Base-by-base conservation (phyloP, 2,329 filamentous ascomycete genomes). In the Diaporthe eres region DNA sequence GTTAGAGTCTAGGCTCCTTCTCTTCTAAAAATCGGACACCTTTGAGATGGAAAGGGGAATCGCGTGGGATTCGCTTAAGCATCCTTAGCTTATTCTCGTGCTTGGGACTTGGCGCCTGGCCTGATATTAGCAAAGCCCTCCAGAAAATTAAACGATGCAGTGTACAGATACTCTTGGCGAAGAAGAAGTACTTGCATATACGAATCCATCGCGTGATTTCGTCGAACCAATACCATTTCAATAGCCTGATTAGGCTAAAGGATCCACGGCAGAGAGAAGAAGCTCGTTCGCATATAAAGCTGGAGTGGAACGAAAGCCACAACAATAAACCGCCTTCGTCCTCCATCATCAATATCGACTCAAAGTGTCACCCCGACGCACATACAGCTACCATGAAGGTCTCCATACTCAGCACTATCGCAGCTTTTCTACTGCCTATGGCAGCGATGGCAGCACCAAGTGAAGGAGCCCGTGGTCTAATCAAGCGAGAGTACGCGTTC, bases 191-290 rank as follows among this genome's bases (percentile, higher is more conserved):
- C 42, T 65, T 65, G 25, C 61, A 65, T 47, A 65, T 65, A 65
- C 61, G 61, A 65, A 65, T 65, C 61, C 39, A 65, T 65, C 8
- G 61, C 42, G 61, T 22, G n/a, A 65, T n/a, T 31, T n/a, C 15
- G 15, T 47, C 9, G 61, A 65, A n/a, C 42, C n/a, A 47, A 25
- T 31, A 47, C 61, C 17, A 65, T 15, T 65, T 49, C 42, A 65
- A 31, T 10, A 17, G 28, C 22, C 39, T 22, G 37, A 47, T 31
- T 47, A 7, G n/a, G 61, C 25, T 34, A 22, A 65, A 12, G 3
- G 13, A 13, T 47, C 60, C 9, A 31, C 25, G 60, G 31, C 28
- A 22, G 25, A 65, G 25, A 31, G 25, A 44, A 63, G 19, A 39
- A 25, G 13, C 15, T 47, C 60, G 15, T 65, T 65, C 9, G 25